A percentile compares a stretch with the other conserved stretches of the same genome.
These are phyloP conservation scores for Fraxinus floribunda DNA, from an alignment of 305 asterid genomes.

Conservation along the genomic window DNA sequence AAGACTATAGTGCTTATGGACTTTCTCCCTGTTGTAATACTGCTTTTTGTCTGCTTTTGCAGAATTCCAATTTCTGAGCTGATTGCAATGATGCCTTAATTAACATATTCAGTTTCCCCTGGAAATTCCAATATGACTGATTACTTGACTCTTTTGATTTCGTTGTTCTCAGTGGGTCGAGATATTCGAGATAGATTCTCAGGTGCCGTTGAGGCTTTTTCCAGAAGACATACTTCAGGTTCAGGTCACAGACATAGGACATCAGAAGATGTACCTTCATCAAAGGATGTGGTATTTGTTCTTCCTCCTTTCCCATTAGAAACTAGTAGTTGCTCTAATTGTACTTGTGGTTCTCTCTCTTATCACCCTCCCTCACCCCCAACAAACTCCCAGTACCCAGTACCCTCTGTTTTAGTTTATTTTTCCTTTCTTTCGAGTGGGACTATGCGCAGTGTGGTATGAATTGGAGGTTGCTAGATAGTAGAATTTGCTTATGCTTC, in stretches of 20 bases:
- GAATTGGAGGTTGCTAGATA: neutral
- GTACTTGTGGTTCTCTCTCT: neutral
- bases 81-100: neutral
- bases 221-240: slow-evolving; percentile 63
- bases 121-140: slow-evolving; percentile 6
- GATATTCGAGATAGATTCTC: slow-evolving; percentile 76
- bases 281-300: slow-evolving; percentile 73
- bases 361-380: neutral
- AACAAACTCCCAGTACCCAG: neutral
- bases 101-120: slow-evolving; percentile 5
- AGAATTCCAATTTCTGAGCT: slow-evolving; percentile 1
- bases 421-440: neutral
- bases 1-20: neutral
- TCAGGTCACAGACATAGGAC: slow-evolving; percentile 65
- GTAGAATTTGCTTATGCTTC: neutral
- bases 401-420: neutral
- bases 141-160: slow-evolving; percentile 17
- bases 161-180: slow-evolving; percentile 55
- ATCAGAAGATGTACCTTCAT: slow-evolving; percentile 57
- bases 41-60: neutral
- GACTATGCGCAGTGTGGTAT: neutral
- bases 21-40: neutral
- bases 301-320: neutral
- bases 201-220: slow-evolving; percentile 80
- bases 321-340: neutral